A percentile compares a stretch with the other conserved stretches of the same genome.
Conservation (phyloP, 331 rosid species). For the Rosa hybrid region DNA sequence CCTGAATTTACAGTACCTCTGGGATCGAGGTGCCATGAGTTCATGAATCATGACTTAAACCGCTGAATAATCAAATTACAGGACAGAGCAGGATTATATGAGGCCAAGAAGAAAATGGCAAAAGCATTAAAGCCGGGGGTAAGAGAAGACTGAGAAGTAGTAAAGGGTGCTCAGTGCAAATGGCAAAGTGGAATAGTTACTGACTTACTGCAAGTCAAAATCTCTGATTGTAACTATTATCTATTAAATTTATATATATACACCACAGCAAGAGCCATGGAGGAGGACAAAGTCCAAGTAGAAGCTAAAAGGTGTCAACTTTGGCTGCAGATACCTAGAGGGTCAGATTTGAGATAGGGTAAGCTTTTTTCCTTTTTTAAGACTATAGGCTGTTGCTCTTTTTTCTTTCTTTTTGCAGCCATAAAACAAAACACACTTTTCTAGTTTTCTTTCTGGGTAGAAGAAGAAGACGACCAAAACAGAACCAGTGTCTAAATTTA, state of each 20-base stretch:
- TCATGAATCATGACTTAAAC: background rate
- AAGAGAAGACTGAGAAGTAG: conserved; percentile 7
- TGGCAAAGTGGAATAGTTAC: background rate
- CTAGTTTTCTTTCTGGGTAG: background rate
- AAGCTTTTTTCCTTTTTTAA: background rate
- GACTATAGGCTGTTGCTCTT: background rate
- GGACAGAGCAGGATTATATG: background rate
- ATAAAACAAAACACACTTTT: conserved; percentile 30
- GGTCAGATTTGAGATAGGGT: conserved; percentile 23
- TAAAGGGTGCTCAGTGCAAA: background rate
- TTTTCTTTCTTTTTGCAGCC: conserved; percentile 2
- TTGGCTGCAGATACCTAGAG: conserved; percentile 8
- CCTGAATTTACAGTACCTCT: background rate
- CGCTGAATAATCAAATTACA: background rate
- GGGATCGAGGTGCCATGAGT: background rate
- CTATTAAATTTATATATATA: background rate
- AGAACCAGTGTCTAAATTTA: background rate
- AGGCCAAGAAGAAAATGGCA: conserved; percentile 32
- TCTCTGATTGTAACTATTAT: background rate
- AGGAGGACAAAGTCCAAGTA: conserved; percentile 23
- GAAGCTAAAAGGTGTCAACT: conserved; percentile 20
- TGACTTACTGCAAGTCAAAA: background rate
- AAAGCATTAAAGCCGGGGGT: conserved; percentile 12
- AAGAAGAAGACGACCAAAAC: background rate
- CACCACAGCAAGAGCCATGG: background rate